A percentile compares a stretch with the other conserved stretches of the same genome.
These are phyloP conservation scores for Rhipidocladum racemiflorum DNA, from an alignment of 176 grass and related monocot species.

Conservation along the genomic window DNA sequence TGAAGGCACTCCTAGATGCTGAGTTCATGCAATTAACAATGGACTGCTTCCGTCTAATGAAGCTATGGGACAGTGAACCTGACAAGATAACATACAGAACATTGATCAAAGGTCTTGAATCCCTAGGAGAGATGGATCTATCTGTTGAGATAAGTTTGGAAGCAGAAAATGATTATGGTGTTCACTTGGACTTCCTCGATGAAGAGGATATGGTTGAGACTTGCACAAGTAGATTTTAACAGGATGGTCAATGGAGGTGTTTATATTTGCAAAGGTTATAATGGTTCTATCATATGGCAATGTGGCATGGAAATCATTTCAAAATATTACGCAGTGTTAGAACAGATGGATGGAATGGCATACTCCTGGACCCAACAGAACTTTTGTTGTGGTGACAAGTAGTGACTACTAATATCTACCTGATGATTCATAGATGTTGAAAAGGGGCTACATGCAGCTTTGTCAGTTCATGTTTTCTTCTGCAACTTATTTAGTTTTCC, in stretches of 20 bases:
- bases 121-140: slow-evolving; percentile 52
- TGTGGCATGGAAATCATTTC: background rate
- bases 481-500: background rate
- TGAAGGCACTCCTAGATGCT: slow-evolving; percentile 53
- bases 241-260: background rate
- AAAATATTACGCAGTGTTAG: background rate
- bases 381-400: background rate
- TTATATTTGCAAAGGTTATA: background rate
- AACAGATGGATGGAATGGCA: background rate
- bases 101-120: slow-evolving; percentile 65
- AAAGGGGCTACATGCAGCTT: background rate
- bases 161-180: slow-evolving; percentile 39
- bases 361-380: background rate
- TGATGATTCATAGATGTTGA: background rate
- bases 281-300: background rate
- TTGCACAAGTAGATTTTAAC: background rate
- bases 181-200: background rate
- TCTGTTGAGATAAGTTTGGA: slow-evolving; percentile 47
- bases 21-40: slow-evolving; percentile 56
- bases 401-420: slow-evolving; percentile 7
- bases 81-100: slow-evolving; percentile 60
- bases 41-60: slow-evolving; percentile 24
- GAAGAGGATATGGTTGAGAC: slow-evolving; percentile 22
- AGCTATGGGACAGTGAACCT: slow-evolving; percentile 66
- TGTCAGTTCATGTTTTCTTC: background rate